These are phyloP conservation scores for Penicillium psychrosexuale DNA, from an alignment of 2,329 filamentous ascomycete genomes.

Conservation along the genomic window DNA sequence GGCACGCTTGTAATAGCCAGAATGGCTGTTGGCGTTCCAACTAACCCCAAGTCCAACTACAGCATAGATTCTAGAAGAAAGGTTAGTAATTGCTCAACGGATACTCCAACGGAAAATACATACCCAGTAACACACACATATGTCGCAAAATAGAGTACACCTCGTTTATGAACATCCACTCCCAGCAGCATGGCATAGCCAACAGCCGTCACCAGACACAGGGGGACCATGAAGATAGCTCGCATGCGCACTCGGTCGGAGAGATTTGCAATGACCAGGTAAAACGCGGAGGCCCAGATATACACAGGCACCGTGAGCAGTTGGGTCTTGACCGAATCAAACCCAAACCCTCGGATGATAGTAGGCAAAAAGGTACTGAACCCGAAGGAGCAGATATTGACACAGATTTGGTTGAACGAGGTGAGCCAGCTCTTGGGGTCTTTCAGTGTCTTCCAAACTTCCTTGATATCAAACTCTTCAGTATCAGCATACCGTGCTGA, in stretches of 20 bases:
- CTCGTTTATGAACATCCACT: conserved; percentile 7
- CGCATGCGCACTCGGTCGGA: conserved; percentile 13
- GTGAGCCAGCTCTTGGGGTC: conserved; percentile 19
- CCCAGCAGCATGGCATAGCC: conserved; percentile 15
- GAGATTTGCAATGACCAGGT: conserved; percentile 9
- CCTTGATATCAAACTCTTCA: conserved; percentile 38
- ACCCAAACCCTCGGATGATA: conserved; percentile 49
- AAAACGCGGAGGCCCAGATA: conserved; percentile 15
- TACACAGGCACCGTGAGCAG: conserved; percentile 14
- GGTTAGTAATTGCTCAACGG: neutral
- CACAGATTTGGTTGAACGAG: conserved; percentile 45
- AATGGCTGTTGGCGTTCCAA: conserved; percentile 16
- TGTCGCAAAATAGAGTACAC: conserved; percentile 13
- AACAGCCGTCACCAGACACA: conserved; percentile 10
- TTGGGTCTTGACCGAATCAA: conserved; percentile 37
- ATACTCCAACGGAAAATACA: neutral
- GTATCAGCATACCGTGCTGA: conserved; percentile 43
- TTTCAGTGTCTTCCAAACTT: conserved; percentile 12
- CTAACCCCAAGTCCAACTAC: conserved; percentile 12
- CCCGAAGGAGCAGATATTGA: conserved; percentile 47
- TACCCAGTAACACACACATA: conserved; percentile 16
- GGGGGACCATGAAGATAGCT: conserved; percentile 11
- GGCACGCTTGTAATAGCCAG: conserved; percentile 13
- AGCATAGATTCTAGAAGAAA: conserved; percentile 7
- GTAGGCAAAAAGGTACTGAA: conserved; percentile 53